A percentile compares a stretch with the other conserved stretches of the same genome.
Evolutionary conservation across 148 eudicot genomes (phyloP).

Genomic region (Vaccinium myrtillus): DNA sequence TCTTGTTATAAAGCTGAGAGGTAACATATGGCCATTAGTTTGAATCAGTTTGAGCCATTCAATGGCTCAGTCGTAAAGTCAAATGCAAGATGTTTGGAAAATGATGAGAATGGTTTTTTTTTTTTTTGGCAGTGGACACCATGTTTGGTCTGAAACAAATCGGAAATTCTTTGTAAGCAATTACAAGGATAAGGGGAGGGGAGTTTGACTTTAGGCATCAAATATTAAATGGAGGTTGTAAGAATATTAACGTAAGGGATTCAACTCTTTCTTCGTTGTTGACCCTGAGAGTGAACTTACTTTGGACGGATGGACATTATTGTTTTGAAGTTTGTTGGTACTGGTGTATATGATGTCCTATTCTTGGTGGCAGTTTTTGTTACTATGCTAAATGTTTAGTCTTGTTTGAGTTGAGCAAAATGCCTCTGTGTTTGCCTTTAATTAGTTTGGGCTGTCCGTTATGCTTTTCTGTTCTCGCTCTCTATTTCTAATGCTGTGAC

Average conservation of each 20-base stretch:
- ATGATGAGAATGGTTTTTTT: background rate
- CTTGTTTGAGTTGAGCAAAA: background rate
- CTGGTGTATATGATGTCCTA: background rate
- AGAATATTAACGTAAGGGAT: background rate
- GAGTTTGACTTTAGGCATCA: background rate
- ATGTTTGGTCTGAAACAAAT: background rate
- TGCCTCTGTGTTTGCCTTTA: background rate
- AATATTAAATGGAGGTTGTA: background rate
- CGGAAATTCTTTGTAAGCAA: background rate
- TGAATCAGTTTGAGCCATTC: background rate
- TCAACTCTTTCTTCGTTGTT: background rate
- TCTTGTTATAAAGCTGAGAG: background rate
- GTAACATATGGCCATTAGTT: background rate
- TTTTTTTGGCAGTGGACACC: background rate
- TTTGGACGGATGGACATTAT: too few species aligned
- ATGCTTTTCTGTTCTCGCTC: too few species aligned
- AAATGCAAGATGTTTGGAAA: background rate
- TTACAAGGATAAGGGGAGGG: too few species aligned
- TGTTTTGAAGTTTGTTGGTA: background rate
- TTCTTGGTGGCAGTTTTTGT: background rate
- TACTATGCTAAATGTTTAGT: background rate
- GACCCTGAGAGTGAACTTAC: background rate
- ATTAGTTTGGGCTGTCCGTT: too few species aligned
- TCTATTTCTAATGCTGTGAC: too few species aligned
- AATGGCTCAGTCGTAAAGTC: background rate